These are phyloP conservation scores for Spinacia oleracea DNA, from an alignment of 179 eudicot genomes.

Conservation along the genomic window DNA sequence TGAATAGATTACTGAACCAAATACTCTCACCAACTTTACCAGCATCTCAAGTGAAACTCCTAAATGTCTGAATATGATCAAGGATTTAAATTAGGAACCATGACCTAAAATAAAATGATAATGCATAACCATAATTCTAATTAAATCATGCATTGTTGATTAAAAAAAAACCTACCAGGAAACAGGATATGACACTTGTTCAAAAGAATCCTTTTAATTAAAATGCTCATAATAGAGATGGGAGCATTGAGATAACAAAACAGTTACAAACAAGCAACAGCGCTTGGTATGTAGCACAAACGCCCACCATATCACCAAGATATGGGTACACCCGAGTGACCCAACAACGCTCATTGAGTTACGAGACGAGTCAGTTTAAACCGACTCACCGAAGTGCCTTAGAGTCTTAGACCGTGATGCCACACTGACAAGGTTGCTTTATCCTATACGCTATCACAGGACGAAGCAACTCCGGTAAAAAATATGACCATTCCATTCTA, in stretches of 20 bases:
- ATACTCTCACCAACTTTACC: conserved; percentile 78
- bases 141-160: background rate
- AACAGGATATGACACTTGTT: background rate
- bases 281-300: background rate
- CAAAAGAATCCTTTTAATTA: background rate
- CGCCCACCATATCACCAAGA: background rate
- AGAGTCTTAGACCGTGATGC: too few relatives aligned
- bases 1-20: conserved; percentile 88
- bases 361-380: too few relatives aligned
- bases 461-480: too few relatives aligned
- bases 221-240: background rate
- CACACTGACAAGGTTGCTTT: too few relatives aligned
- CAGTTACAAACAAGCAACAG: background rate
- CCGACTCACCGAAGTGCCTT: too few relatives aligned
- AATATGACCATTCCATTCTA: too few relatives aligned
- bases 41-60: conserved; percentile 82
- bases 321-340: background rate
- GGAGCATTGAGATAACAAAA: background rate
- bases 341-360: background rate
- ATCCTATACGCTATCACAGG: too few relatives aligned
- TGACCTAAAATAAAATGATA: background rate
- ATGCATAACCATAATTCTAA: background rate
- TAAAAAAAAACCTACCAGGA: too few relatives aligned
- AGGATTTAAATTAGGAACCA: conserved; percentile 15
- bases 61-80: conserved; percentile 56